phyloP scores from a whole-genome alignment of 768 basidiomycete genomes.

The Amanita molliuscula region DNA sequence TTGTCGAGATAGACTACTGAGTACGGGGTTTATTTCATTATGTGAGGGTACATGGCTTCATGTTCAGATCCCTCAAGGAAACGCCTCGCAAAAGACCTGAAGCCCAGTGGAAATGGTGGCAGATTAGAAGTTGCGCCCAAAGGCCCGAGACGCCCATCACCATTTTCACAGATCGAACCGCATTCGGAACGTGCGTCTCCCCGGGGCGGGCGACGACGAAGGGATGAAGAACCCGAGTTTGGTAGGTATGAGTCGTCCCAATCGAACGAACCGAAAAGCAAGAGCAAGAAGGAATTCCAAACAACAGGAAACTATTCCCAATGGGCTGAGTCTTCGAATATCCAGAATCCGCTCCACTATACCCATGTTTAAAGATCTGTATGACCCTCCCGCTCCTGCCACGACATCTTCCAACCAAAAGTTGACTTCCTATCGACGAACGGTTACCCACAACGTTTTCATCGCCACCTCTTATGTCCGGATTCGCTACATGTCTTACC shows the following conservation, averaged over 20 bases:
- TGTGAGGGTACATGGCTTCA: background rate
- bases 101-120: background rate
- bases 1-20: background rate
- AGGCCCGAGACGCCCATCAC: background rate
- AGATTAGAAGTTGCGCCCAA: background rate
- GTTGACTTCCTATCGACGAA: background rate
- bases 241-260: background rate
- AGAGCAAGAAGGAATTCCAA: background rate
- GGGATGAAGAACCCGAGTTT: background rate
- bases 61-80: conserved; percentile 5
- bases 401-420: background rate
- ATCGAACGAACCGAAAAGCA: background rate
- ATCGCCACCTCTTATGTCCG: conserved; percentile 62
- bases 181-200: background rate
- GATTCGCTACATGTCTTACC: conserved; percentile 46
- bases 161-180: background rate
- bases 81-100: conserved; percentile 4
- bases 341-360: background rate
- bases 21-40: background rate
- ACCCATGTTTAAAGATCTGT: conserved; percentile 3
- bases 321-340: background rate
- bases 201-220: background rate
- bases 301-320: background rate
- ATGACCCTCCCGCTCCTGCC: conserved; percentile 3
- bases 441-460: conserved; percentile 35